Evolutionary conservation across 2,329 filamentous ascomycete species (phyloP).

Genomic region (Lachnellula arida): DNA sequence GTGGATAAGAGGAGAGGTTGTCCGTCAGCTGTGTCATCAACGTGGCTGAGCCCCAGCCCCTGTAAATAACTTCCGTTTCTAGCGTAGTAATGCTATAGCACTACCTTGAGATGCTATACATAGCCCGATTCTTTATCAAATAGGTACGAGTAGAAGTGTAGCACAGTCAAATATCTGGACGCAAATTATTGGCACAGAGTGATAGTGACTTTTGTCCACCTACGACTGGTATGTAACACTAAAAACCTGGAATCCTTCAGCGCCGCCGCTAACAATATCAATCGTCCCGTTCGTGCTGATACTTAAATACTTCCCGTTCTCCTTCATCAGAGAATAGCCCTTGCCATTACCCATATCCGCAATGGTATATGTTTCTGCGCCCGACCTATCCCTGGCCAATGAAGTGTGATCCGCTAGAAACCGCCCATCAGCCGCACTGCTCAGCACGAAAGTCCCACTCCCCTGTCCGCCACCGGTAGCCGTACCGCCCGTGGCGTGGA

Average conservation of each 20-base stretch:
- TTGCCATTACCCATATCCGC: background rate
- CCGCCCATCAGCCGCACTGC: constrained; percentile 36
- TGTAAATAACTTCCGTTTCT: too few relatives aligned
- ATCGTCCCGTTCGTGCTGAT: background rate
- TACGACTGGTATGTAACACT: background rate
- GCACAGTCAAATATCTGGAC: background rate
- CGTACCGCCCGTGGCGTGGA: constrained; percentile 14
- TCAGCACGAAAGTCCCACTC: constrained; percentile 34
- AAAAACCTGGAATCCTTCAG: background rate
- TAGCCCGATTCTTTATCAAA: too few relatives aligned
- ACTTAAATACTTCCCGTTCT: constrained; percentile 2
- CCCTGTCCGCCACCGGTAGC: constrained; percentile 33
- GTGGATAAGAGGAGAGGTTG: too few relatives aligned
- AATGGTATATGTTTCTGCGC: constrained; percentile 4
- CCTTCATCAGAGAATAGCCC: constrained; percentile 2
- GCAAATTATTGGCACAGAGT: background rate
- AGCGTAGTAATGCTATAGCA: too few relatives aligned
- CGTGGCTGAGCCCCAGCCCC: too few relatives aligned
- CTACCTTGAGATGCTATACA: too few relatives aligned
- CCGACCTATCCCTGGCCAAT: background rate
- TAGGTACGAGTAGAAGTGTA: too few relatives aligned
- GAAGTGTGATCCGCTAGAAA: constrained; percentile 27
- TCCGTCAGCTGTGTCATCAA: too few relatives aligned
- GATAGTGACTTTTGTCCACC: background rate
- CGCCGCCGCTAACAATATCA: background rate